Percentiles rank a stretch among this genome's conserved stretches.
These are phyloP conservation scores for Allantophomopsis cytisporea DNA, from an alignment of 2,329 filamentous ascomycete genomes.

Conservation along the genomic window DNA sequence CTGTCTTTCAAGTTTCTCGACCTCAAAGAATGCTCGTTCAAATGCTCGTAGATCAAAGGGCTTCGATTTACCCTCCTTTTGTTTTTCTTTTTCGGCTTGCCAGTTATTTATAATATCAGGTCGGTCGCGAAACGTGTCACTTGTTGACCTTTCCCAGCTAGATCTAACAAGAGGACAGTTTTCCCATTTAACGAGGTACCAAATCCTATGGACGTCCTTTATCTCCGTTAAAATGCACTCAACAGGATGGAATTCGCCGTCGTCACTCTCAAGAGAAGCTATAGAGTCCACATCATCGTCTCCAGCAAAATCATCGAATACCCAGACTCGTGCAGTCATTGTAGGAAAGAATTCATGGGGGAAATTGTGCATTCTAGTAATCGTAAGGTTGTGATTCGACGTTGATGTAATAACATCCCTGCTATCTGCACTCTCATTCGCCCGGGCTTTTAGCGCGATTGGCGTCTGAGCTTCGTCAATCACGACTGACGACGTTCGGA, in stretches of 20 bases:
- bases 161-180: slow-evolving; percentile 17
- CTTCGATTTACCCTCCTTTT: slow-evolving; percentile 15
- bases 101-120: slow-evolving; percentile 14
- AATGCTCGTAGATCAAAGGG: slow-evolving; percentile 16
- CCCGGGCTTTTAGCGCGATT: too few species aligned
- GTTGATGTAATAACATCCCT: too few species aligned
- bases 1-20: slow-evolving; percentile 12
- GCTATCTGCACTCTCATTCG: too few species aligned
- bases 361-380: too few species aligned
- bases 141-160: slow-evolving; percentile 14
- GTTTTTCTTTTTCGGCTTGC: slow-evolving; percentile 13
- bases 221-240: slow-evolving; percentile 16
- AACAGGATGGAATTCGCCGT: slow-evolving; percentile 13
- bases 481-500: too few species aligned
- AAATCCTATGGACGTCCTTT: slow-evolving; percentile 9
- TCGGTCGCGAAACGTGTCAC: slow-evolving; percentile 7
- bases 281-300: slow-evolving; percentile 13
- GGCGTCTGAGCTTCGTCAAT: too few species aligned
- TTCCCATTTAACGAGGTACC: slow-evolving; percentile 20
- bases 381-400: too few species aligned
- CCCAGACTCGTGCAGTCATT: too few species aligned
- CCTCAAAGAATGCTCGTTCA: slow-evolving; percentile 9
- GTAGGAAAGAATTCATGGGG: too few species aligned
- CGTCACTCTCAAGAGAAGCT: slow-evolving; percentile 16
- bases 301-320: slow-evolving; percentile 2